Evolutionary conservation across 2,329 filamentous ascomycete species (phyloP).

Genomic region (Tolypocladium ophioglossoides): DNA sequence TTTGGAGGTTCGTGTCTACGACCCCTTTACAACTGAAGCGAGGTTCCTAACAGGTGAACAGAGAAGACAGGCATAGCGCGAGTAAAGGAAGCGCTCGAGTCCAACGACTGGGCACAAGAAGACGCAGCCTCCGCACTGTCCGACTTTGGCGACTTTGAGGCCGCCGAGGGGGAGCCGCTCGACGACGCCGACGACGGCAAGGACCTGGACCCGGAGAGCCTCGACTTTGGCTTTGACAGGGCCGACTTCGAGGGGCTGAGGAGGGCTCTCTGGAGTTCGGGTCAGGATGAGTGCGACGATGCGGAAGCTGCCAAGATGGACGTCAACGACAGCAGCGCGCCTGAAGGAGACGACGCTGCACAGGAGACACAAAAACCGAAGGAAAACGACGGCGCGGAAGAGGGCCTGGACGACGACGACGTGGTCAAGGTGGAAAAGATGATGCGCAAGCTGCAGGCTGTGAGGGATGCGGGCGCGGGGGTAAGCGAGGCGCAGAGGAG

Average conservation of each 20-base stretch:
- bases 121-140: slow-evolving; percentile 1
- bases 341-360: not conserved
- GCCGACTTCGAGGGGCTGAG: slow-evolving; percentile 42
- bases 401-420: slow-evolving; percentile 35
- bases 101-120: slow-evolving; percentile 51
- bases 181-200: slow-evolving; percentile 18
- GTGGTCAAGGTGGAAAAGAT: slow-evolving; percentile 50
- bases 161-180: slow-evolving; percentile 17
- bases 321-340: slow-evolving; percentile 3
- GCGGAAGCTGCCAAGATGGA: slow-evolving; percentile 2
- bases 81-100: slow-evolving; percentile 49
- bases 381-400: slow-evolving; percentile 23
- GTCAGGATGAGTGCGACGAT: slow-evolving; percentile 15
- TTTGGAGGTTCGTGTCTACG: slow-evolving; percentile 37
- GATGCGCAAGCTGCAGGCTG: slow-evolving; percentile 54
- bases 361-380: slow-evolving; percentile 14
- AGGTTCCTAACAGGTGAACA: slow-evolving; percentile 10
- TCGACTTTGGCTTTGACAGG: slow-evolving; percentile 41
- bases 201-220: slow-evolving; percentile 32
- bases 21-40: not conserved
- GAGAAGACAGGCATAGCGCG: slow-evolving; percentile 50
- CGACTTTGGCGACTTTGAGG: slow-evolving; percentile 11
- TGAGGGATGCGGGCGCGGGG: slow-evolving; percentile 47
- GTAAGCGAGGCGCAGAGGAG: slow-evolving; percentile 50
- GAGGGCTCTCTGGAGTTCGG: slow-evolving; percentile 38